phyloP scores from a whole-genome alignment of 2,329 filamentous ascomycete species.

The Aspergillus puulaauensis region DNA sequence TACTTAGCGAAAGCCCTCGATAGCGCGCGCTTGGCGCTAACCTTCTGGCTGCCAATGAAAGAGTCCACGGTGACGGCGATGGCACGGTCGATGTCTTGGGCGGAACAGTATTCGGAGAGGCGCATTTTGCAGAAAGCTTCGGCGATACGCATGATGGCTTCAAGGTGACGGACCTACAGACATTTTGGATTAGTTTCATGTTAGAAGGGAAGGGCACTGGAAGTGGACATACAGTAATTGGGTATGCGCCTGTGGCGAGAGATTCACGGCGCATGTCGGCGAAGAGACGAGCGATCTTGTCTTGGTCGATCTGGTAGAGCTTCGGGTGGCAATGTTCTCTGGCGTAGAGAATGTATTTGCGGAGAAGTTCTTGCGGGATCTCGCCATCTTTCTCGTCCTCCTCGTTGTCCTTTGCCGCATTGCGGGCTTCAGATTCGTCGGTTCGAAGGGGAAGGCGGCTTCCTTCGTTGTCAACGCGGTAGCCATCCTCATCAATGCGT shows the following conservation, averaged over 20 bases:
- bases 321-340: slow-evolving; percentile 86
- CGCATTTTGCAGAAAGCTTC: slow-evolving; percentile 98
- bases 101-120: slow-evolving; percentile 89
- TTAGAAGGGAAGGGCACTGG: not conserved
- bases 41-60: slow-evolving; percentile 94
- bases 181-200: slow-evolving; percentile 2
- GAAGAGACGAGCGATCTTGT: slow-evolving; percentile 92
- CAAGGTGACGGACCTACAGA: slow-evolving; percentile 83
- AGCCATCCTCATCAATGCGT: slow-evolving; percentile 63
- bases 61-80: slow-evolving; percentile 96
- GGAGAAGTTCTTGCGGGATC: slow-evolving; percentile 83
- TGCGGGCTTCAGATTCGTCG: slow-evolving; percentile 44
- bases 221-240: slow-evolving; percentile 77
- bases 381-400: slow-evolving; percentile 62
- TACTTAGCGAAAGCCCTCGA: slow-evolving; percentile 96
- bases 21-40: slow-evolving; percentile 95
- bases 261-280: slow-evolving; percentile 94
- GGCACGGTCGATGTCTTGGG: slow-evolving; percentile 90
- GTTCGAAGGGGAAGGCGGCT: slow-evolving; percentile 40
- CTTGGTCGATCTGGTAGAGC: slow-evolving; percentile 95
- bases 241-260: slow-evolving; percentile 90
- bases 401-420: slow-evolving; percentile 41
- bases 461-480: slow-evolving; percentile 48
- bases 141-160: slow-evolving; percentile 94
- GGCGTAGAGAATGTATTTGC: slow-evolving; percentile 97